These are phyloP conservation scores for Serpula lacrymans DNA, from an alignment of 768 basidiomycete species.

Conservation along the genomic window DNA sequence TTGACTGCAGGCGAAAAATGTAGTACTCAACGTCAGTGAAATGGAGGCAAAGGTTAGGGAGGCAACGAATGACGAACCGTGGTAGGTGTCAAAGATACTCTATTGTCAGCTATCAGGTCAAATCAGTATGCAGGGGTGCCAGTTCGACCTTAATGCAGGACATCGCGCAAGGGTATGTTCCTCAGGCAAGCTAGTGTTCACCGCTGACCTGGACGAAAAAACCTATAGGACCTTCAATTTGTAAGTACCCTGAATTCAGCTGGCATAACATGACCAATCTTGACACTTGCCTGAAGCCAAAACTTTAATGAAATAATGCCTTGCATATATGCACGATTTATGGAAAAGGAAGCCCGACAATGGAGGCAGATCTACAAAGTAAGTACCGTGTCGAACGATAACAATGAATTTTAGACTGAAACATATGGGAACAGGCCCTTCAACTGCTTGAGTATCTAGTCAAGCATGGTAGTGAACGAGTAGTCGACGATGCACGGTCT, in stretches of 20 bases:
- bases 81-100: conserved; percentile 51
- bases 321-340: conserved; percentile 89
- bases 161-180: conserved; percentile 88
- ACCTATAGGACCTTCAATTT: conserved; percentile 90
- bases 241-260: conserved; percentile 43
- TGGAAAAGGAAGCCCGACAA: conserved; percentile 97
- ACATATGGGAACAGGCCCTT: conserved; percentile 54
- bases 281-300: conserved; percentile 56
- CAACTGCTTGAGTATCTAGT: conserved; percentile 94
- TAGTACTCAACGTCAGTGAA: conserved; percentile 93
- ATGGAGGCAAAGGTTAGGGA: conserved; percentile 97
- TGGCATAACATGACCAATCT: conserved; percentile 1
- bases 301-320: conserved; percentile 99
- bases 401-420: conserved; percentile 1
- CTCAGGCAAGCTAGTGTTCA: no score
- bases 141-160: conserved; percentile 98
- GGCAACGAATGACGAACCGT: conserved; percentile 97
- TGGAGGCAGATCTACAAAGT: conserved; percentile 99
- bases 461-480: conserved; percentile 96
- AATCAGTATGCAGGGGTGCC: conserved; percentile 71
- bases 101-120: conserved; percentile 2
- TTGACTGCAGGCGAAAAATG: conserved; percentile 82
- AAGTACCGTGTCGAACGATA: conserved; percentile 5
- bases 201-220: conserved; percentile 12
- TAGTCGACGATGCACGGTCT: conserved; percentile 94